Evolutionary conservation across 495 filamentous ascomycete species (phyloP), one percentile per base, ranked within the genome.

Genomic region (Cudoniella acicularis): DNA sequence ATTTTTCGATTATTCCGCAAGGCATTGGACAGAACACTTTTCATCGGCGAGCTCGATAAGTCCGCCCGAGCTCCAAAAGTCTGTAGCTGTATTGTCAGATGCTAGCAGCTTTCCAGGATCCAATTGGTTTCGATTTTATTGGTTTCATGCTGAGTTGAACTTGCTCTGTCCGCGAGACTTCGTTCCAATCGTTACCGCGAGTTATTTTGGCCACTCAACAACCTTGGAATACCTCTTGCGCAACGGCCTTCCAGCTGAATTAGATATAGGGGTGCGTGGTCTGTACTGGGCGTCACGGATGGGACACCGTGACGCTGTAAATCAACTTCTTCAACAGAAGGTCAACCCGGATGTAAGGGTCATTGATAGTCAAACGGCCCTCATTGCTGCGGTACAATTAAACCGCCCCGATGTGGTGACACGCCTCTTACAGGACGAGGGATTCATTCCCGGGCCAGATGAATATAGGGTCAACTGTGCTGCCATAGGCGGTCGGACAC

Each of bases 1-100:
- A 1, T 57, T 65, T 21, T 64, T 57, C 43, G 49, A 57, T 16
- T 68, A 68, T 43, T 56, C 66, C 1, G 52, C 66, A 1, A 16
- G 42, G 18, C 46, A 68, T 43, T 68, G 63, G 66, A 50, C 63
- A 1, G 48, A 58, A n/a, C 66, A 68, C 45, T 64, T 53, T 61
- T 26, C 52, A n/a, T 36, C 47, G 13, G 46, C 45, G 22, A 27
- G 42, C 25, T 11, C 40, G 1, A 1, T 20, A 2, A 54, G 42
- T 20, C 26, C 55, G 2, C 3, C 17, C 1, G 53, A 56, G 59
- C 52, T 62, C 0, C 43, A 45, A 42, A 2, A 53, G 17, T 45
- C 52, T 2, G 59, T 51, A 20, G 16, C 47, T 11, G 18, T 3
- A 4, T 48, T 65, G 9, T 56, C 60, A 4, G 56, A 67, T 55